Evolutionary conservation across 2,329 filamentous ascomycete genomes (phyloP), one percentile per base, ranked within the genome.

Genomic region (Pseudogymnoascus sp.): DNA sequence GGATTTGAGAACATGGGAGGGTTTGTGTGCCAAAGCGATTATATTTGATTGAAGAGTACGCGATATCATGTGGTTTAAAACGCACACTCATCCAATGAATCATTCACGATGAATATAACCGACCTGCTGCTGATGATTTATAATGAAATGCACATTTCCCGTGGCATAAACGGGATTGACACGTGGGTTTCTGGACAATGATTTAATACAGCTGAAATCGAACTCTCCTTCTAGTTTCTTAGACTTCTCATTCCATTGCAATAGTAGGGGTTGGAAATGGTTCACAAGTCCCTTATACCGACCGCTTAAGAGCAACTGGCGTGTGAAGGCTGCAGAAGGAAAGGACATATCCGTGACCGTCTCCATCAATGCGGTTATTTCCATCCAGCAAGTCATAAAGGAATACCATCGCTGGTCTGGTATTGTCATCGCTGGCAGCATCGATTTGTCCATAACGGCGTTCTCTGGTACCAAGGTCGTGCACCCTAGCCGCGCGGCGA

Each of bases 261-360:
- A 72, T 1, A 79, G 68, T 1, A 78, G 63, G 4, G 76, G 76
- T 53, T 75, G 74, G 61, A 79, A 79, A 66, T 79, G 77, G 56
- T 78, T 75, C 3, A 83, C 71, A 1, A 82, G 71, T 1, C 77
- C 78, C 60, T 81, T 77, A 67, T 83, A 83, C 3, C 79, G 76
- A 13, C 80, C 80, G 64, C 76, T 82, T 2, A 74, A 72, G 3
- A 79, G 62, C n/a, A 77, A 62, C 63, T 76, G 74, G 17, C 73
- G 72, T 5, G 76, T 78, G 4, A 73, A 75, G 2, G 73, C 70
- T 19, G 73, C 70, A 44, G 75, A 77, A 17, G 80, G 79, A 66
- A 82, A 83, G 37, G 82, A 77, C 66, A 80, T 81, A 64, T 83
- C 81, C 1, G 79, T 80, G 9, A 81, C 78, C 1, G 81, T 82